These are phyloP conservation scores for Monsonia emarginata DNA, from an alignment of 441 rosid species.

Conservation along the genomic window DNA sequence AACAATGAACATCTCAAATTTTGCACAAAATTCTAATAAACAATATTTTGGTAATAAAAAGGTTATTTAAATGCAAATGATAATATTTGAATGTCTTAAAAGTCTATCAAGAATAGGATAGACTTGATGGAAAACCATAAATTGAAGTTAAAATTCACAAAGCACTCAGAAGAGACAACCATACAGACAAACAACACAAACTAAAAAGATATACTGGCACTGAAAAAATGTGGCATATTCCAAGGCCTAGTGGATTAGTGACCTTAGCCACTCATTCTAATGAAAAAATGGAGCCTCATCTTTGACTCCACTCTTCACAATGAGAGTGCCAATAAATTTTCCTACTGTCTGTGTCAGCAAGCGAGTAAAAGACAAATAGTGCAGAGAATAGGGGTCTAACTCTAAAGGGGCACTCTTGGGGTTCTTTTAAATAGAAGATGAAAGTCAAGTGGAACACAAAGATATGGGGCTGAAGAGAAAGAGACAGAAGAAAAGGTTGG, in stretches of 20 bases:
- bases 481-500: not conserved
- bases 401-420: not conserved
- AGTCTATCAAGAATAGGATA: too few species aligned
- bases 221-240: not conserved
- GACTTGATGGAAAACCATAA: too few species aligned
- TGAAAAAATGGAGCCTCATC: not conserved
- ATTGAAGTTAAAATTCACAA: too few species aligned
- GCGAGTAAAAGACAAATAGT: not conserved
- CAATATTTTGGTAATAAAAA: too few species aligned
- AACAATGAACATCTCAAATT: too few species aligned
- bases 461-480: not conserved
- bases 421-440: not conserved
- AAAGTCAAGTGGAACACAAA: not conserved
- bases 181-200: too few species aligned
- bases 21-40: too few species aligned
- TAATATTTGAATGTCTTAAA: too few species aligned
- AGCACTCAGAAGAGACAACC: too few species aligned
- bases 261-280: not conserved
- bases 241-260: not conserved
- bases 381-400: not conserved
- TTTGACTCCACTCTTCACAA: not conserved
- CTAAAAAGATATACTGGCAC: not conserved
- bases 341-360: not conserved
- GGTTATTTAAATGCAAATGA: too few species aligned
- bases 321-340: not conserved